Percentiles rank a stretch among this genome's conserved stretches.
phyloP scores from a whole-genome alignment of 169 alveolate genomes.

The Plasmodium yoelii region DNA sequence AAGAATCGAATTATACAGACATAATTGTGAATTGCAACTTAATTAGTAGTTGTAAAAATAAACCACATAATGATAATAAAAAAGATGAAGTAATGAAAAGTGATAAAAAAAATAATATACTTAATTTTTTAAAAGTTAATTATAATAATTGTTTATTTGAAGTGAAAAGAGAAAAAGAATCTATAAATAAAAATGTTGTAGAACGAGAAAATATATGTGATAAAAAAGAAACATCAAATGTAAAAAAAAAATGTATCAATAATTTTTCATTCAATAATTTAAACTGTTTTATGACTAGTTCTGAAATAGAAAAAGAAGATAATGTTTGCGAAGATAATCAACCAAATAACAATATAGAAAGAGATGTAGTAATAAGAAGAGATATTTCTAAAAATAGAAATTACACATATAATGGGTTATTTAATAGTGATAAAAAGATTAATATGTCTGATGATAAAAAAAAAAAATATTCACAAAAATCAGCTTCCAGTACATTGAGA shows the following conservation, averaged over 20 bases:
- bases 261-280: constrained; percentile 31
- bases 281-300: background rate
- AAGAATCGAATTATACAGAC: no score
- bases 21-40: no score
- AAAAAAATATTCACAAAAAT: background rate
- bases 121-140: no score
- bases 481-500: background rate
- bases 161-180: no score
- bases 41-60: no score
- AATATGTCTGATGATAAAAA: background rate
- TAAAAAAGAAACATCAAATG: constrained; percentile 17
- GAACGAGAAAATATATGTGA: background rate
- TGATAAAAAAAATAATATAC: no score
- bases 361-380: background rate
- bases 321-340: no score
- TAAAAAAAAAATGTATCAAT: constrained; percentile 3
- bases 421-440: background rate
- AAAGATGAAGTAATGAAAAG: no score
- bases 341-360: background rate
- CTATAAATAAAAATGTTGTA: no score
- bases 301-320: background rate
- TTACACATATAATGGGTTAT: background rate
- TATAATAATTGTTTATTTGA: no score
- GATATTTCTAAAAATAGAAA: background rate
- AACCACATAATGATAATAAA: no score